Evolutionary conservation across 2,329 filamentous ascomycete species (phyloP).

Genomic region (Scopulariopsis brevicaulis): DNA sequence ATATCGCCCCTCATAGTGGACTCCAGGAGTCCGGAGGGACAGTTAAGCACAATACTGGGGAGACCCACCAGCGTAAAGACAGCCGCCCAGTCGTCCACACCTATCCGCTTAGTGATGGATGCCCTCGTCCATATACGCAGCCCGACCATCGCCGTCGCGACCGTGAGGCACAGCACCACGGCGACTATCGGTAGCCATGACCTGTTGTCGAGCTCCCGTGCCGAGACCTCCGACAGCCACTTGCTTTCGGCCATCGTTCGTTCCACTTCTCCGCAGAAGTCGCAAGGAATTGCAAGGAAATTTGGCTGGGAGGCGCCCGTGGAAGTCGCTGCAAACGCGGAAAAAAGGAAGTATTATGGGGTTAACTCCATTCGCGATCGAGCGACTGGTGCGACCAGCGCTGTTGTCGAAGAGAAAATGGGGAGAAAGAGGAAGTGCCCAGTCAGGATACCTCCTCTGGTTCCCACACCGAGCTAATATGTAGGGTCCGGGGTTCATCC

Average conservation of each 20-base stretch:
- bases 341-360: no score
- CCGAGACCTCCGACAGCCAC: no score
- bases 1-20: no score
- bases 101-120: slow-evolving; percentile 12
- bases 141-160: slow-evolving; percentile 10
- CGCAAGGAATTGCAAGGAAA: no score
- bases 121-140: slow-evolving; percentile 13
- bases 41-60: no score
- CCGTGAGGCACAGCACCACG: slow-evolving; percentile 9
- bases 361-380: neutral
- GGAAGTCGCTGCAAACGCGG: no score
- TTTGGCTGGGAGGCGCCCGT: no score
- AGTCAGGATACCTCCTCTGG: neutral
- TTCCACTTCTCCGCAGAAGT: neutral
- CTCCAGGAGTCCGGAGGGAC: no score
- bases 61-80: slow-evolving; percentile 12
- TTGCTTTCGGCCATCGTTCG: neutral
- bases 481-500: no score
- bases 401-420: neutral
- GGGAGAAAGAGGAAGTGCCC: neutral
- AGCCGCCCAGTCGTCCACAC: slow-evolving; percentile 14
- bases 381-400: neutral
- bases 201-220: slow-evolving; percentile 4
- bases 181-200: slow-evolving; percentile 8
- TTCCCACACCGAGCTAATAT: no score